Base-by-base conservation (phyloP, 345 rosid species). In the Alliaria petiolata region DNA sequence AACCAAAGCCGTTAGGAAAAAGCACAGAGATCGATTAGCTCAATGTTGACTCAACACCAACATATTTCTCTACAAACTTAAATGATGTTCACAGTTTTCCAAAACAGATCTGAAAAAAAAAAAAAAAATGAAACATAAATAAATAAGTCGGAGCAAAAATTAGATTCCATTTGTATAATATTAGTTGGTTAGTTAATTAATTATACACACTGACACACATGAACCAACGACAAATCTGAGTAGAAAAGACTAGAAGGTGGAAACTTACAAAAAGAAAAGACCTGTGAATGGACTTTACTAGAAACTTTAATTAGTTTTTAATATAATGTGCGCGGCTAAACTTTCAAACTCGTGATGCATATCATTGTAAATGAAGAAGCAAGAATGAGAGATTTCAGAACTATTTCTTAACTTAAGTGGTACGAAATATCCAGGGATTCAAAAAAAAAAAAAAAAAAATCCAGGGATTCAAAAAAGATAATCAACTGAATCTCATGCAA, bases 401-500 rank as follows among this genome's bases (percentile, higher is more conserved):
- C 31, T 36, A 19, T 3, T 19, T 57, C 42, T 54, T 30, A 17
- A 17, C 20, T 15, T n/a, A 1, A 6, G 19, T 49, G n/a, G n/a
- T n/a, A n/a, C n/a, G n/a, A n/a, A n/a, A n/a, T n/a, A n/a, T 5
- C 16, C 10, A 47, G 9, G n/a, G n/a, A n/a, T n/a, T n/a, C n/a
- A n/a, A n/a, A n/a, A n/a, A n/a, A n/a, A n/a, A n/a, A n/a, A n/a
- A 0, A n/a, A n/a, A n/a, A n/a, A n/a, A n/a, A n/a, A n/a, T n/a
- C n/a, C n/a, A n/a, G n/a, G 49, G 10, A 49, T 20, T 49, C 25
- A 38, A 5, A 43, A 9, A 31, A 33, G 7, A 17, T 17, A 15
- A n/a, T 87, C 92, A 20, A 85, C 96, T n/a, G n/a, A 28, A 33
- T 10, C 28, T 35, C 62, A 57, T 57, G 62, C 28, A 57, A 33